These are phyloP conservation scores for Neopestalotiopsis clavispora DNA, from an alignment of 2,329 filamentous ascomycete genomes.

Conservation along the genomic window DNA sequence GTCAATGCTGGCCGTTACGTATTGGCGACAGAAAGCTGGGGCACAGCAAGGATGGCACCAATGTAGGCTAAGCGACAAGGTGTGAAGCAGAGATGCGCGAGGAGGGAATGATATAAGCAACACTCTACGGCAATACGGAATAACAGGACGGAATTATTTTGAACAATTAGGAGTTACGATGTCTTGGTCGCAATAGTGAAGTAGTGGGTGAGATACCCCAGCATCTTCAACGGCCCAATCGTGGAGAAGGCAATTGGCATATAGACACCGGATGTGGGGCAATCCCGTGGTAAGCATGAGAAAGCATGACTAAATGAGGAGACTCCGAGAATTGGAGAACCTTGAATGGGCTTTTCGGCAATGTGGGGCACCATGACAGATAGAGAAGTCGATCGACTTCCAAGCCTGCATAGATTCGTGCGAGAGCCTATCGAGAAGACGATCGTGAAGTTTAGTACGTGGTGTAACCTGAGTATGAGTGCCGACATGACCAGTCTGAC, in stretches of 20 bases:
- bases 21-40: neutral
- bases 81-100: neutral
- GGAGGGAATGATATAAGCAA: neutral
- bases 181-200: neutral
- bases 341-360: neutral
- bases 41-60: neutral
- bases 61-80: neutral
- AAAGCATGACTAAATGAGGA: constrained; percentile 13
- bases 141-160: neutral
- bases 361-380: neutral
- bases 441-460: neutral
- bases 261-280: neutral
- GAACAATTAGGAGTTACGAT: neutral
- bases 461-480: neutral
- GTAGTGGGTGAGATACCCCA: neutral
- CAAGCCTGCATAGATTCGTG: neutral
- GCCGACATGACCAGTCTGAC: neutral
- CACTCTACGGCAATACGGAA: neutral
- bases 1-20: neutral
- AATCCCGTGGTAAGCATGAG: neutral
- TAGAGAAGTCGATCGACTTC: neutral
- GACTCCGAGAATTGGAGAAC: constrained; percentile 4
- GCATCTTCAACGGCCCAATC: neutral
- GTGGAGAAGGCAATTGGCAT: neutral
- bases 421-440: neutral